Evolutionary conservation across 345 rosid species (phyloP).

Genomic region (Anastatica hierochuntica): DNA sequence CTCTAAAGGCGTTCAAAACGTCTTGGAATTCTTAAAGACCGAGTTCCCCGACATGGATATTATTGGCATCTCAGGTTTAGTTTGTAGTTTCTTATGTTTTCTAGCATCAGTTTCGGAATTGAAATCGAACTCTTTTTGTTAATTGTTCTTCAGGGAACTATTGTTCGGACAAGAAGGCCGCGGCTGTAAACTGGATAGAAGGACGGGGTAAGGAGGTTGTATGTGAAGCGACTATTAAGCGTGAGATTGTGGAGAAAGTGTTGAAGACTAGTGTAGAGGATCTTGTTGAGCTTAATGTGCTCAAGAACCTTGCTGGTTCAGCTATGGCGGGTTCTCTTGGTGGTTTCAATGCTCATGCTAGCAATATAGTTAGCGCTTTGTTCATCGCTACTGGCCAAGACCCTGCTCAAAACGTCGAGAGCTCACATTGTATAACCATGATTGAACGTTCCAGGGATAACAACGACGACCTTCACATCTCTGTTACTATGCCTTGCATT

Average conservation of each 20-base stretch:
- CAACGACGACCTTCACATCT: conserved; percentile 51
- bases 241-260: conserved; percentile 48
- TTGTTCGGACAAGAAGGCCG: conserved; percentile 64
- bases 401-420: conserved; percentile 78
- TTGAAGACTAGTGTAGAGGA: conserved; percentile 55
- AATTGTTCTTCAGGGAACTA: conserved; percentile 35
- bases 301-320: conserved; percentile 68
- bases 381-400: conserved; percentile 77
- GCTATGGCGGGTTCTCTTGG: conserved; percentile 78
- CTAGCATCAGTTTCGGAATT: background rate
- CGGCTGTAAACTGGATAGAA: conserved; percentile 69
- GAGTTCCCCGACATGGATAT: conserved; percentile 53
- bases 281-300: conserved; percentile 61
- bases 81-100: background rate
- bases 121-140: too few species aligned
- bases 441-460: conserved; percentile 42
- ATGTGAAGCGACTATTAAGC: conserved; percentile 56
- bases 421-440: conserved; percentile 72
- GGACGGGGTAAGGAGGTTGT: conserved; percentile 68
- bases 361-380: conserved; percentile 58
- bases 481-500: conserved; percentile 69
- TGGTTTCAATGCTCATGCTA: conserved; percentile 75
- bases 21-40: conserved; percentile 30
- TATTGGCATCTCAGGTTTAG: conserved; percentile 44
- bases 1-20: conserved; percentile 51